Base-by-base conservation (phyloP, 495 filamentous ascomycete species). In the Aspergillus egyptiacus region DNA sequence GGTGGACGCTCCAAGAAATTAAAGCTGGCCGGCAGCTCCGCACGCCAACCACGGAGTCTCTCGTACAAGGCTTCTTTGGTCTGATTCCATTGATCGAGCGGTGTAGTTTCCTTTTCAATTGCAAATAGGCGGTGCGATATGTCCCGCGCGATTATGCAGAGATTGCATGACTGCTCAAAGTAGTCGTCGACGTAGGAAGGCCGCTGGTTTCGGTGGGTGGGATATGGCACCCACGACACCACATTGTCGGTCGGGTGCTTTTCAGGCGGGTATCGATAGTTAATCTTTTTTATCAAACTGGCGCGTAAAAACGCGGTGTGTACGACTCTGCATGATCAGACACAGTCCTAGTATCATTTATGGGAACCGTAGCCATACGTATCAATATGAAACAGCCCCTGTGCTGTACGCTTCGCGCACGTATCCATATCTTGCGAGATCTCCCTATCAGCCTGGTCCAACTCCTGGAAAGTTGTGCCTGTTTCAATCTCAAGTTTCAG, bases 341-440 rank as follows among this genome's bases (percentile, higher is more conserved):
- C 17, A 10, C 8, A 6, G 28, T 10, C 6, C 15, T 19, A 2
- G 15, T 31, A 33, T 33, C 20, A 27, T n/a, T n/a, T n/a, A n/a
- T n/a, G n/a, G 19, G 22, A 14, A 11, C 22, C 22, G 17, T 14
- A 15, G 24, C 53, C 69, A 37, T 50, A 71, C 71, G 71, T 72
- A 34, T 74, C 71, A 32, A 73, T 63, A 37, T 73, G 66, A 39
- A 72, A 73, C 15, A 74, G 43, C 1, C 71, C 71, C 71, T 70
- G 73, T 5, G 66, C 67, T 14, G 67, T 70, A 43, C 64, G 54
- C 43, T 56, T 58, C 30, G 65, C 39, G 2, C 67, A 73, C 6
- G 49, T 46, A 33, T 66, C 59, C 63, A 68, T 72, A 34, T 71
- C 69, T 8, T 57, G 32, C 0, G 65, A 62, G 4, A 65, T 28